A percentile compares a stretch with the other conserved stretches of the same genome.
Conservation (phyloP, 192 early-diverging fungal species). For the Gryganskiella cystojenkinii region DNA sequence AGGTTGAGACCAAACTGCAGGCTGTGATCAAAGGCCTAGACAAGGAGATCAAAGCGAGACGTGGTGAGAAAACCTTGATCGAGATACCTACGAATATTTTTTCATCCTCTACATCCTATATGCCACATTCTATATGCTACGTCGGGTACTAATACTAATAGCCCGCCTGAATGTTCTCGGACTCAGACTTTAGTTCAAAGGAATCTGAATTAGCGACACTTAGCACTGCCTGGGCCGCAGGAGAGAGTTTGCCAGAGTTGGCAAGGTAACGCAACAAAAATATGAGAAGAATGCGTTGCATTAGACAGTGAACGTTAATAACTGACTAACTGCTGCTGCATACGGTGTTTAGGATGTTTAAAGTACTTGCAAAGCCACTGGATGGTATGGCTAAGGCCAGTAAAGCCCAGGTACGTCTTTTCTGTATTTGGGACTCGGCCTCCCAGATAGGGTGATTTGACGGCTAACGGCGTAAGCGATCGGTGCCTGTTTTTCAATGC, state of each 20-base stretch:
- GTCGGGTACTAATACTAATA: too few relatives aligned
- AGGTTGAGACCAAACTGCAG: conserved; percentile 40
- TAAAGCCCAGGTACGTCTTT: conserved; percentile 36
- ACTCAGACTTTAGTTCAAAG: conserved; percentile 38
- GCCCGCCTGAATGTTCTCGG: neutral
- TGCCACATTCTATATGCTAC: neutral
- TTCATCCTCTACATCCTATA: neutral
- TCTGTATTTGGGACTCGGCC: neutral
- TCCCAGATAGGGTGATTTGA: neutral
- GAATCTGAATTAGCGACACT: conserved; percentile 44
- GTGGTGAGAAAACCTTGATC: conserved; percentile 17
- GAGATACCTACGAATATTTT: too few relatives aligned
- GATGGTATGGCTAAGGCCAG: conserved; percentile 50
- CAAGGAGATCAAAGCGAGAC: conserved; percentile 43
- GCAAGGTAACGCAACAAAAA: conserved; percentile 14
- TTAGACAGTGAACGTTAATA: neutral
- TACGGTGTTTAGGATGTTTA: conserved; percentile 13
- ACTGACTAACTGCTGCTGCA: neutral
- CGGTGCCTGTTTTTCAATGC: neutral
- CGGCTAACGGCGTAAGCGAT: neutral
- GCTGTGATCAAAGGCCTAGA: conserved; percentile 34
- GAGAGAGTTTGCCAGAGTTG: conserved; percentile 31
- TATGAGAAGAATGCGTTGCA: neutral
- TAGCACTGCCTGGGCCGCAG: conserved; percentile 22
- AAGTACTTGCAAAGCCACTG: conserved; percentile 37